Conservation (phyloP, 768 basidiomycete species). For the Phlebiopsis gigantea region DNA sequence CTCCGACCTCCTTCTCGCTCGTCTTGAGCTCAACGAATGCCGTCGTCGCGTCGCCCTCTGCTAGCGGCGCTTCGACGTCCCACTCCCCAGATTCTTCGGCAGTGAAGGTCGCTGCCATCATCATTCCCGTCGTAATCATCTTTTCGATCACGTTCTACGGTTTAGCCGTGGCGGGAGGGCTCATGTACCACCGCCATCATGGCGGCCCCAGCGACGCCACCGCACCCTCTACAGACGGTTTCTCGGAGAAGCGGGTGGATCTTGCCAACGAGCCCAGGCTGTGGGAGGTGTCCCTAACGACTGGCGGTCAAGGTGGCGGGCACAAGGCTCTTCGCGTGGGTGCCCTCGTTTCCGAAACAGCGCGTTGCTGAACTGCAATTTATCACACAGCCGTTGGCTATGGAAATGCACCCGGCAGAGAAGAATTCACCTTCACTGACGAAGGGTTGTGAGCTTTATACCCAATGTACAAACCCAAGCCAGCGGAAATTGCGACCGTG, state of each 20-base stretch:
- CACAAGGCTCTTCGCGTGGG: not conserved
- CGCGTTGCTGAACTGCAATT: not conserved
- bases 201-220: not conserved
- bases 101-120: not conserved
- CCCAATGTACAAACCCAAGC: too few species aligned
- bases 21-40: not conserved
- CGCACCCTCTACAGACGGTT: too few species aligned
- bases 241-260: not conserved
- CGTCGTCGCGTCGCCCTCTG: too few species aligned
- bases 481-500: not conserved
- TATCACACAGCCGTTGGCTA: not conserved
- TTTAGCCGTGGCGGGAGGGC: not conserved
- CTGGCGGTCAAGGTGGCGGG: not conserved
- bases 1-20: not conserved
- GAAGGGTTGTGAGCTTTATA: too few species aligned
- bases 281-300: slow-evolving; percentile 3
- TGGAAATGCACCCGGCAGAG: not conserved
- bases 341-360: not conserved
- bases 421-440: not conserved
- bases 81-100: not conserved
- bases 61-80: not conserved
- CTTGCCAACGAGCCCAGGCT: slow-evolving; percentile 1
- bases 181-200: not conserved
- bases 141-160: not conserved
- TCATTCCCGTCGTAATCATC: slow-evolving; percentile 5